A percentile compares a stretch with the other conserved stretches of the same genome.
phyloP scores from a whole-genome alignment of 2,329 filamentous ascomycete species.

The Alternaria burnsii region DNA sequence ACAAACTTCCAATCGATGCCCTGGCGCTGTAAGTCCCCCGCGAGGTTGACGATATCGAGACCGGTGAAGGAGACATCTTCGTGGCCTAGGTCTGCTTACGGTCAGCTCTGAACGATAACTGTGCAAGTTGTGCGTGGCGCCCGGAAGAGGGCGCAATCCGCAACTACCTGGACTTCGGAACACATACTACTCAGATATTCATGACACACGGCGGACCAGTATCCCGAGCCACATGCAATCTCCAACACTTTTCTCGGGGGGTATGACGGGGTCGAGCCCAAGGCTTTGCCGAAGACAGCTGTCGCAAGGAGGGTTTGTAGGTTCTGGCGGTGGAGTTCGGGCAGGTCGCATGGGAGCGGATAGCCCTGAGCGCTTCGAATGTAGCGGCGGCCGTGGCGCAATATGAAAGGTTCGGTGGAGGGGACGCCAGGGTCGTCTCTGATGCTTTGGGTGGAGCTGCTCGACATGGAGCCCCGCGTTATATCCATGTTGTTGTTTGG shows the following conservation, averaged over 20 bases:
- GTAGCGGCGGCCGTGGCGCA: constrained; percentile 83
- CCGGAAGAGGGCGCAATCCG: background rate
- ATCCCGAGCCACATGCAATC: constrained; percentile 84
- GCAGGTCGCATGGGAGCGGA: constrained; percentile 86
- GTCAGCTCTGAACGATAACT: constrained; percentile 4
- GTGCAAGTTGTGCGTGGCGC: background rate
- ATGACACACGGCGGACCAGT: constrained; percentile 90
- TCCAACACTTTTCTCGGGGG: constrained; percentile 76
- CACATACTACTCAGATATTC: constrained; percentile 70
- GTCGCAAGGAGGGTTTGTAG: constrained; percentile 83
- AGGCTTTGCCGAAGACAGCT: constrained; percentile 80
- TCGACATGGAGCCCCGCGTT: constrained; percentile 51
- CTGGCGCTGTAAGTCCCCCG: constrained; percentile 69
- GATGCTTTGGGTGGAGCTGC: constrained; percentile 47
- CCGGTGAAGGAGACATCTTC: constrained; percentile 79
- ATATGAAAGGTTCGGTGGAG: constrained; percentile 62
- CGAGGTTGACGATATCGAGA: constrained; percentile 79
- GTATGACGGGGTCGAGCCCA: constrained; percentile 74
- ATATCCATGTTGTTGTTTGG: constrained; percentile 45
- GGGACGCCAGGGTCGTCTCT: constrained; percentile 33
- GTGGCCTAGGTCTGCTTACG: constrained; percentile 62
- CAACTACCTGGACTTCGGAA: background rate
- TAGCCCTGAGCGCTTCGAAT: constrained; percentile 78
- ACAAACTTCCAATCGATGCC: constrained; percentile 90
- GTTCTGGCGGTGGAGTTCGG: constrained; percentile 87